Percentiles rank a stretch among this genome's conserved stretches.
Evolutionary conservation across 495 filamentous ascomycete genomes (phyloP).

Genomic region (Penicillium flavigenum): DNA sequence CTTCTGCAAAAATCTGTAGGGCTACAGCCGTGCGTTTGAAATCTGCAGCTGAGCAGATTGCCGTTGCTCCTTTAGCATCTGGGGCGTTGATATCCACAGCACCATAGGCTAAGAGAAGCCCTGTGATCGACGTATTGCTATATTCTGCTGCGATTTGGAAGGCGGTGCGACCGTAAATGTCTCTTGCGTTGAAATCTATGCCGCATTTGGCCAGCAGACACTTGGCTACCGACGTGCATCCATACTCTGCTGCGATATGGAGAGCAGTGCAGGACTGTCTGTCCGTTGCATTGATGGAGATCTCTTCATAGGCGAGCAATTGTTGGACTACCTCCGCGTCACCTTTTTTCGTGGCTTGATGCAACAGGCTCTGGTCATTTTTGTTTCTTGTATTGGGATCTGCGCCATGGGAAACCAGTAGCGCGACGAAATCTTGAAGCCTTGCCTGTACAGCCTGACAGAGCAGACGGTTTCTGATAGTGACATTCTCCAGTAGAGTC

Average conservation of each 20-base stretch:
- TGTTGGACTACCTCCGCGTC: slow-evolving; percentile 4
- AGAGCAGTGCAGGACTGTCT: neutral
- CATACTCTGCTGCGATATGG: slow-evolving; percentile 6
- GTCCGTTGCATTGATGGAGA: slow-evolving; percentile 5
- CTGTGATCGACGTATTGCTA: slow-evolving; percentile 10
- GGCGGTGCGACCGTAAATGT: slow-evolving; percentile 16
- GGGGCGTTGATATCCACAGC: slow-evolving; percentile 10
- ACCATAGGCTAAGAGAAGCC: slow-evolving; percentile 7
- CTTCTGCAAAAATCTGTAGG: slow-evolving; percentile 8
- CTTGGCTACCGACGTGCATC: neutral
- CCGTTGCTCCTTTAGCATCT: slow-evolving; percentile 10
- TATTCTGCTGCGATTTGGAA: slow-evolving; percentile 16
- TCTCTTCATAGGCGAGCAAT: slow-evolving; percentile 10
- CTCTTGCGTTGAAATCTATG: slow-evolving; percentile 1
- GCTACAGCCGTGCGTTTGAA: slow-evolving; percentile 6
- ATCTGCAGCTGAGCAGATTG: slow-evolving; percentile 13
- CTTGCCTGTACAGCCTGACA: no score
- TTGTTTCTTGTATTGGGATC: no score
- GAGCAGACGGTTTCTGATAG: no score
- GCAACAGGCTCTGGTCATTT: no score
- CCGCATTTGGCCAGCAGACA: neutral
- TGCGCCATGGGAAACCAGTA: no score
- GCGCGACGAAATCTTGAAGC: no score
- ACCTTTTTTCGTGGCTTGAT: neutral
- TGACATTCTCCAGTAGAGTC: no score